Percentiles rank a stretch among this genome's conserved stretches.
These are phyloP conservation scores for Cardamine chenopodiifolia DNA, from an alignment of 345 rosid genomes.

Conservation along the genomic window DNA sequence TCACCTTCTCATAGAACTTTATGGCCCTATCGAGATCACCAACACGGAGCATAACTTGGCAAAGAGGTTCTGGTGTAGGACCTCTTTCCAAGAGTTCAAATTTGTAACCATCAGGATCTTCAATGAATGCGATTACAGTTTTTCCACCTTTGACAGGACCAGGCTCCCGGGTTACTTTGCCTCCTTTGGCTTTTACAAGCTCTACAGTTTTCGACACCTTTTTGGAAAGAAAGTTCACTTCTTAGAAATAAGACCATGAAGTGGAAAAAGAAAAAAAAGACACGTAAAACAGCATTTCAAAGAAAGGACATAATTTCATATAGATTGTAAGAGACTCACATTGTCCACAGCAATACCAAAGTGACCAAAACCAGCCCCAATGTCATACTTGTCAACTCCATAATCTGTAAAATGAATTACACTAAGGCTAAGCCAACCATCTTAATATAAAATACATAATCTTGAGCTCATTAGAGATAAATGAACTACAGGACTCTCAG, in stretches of 20 bases:
- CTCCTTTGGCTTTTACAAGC: constrained; percentile 88
- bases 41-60: constrained; percentile 99
- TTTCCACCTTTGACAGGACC: constrained; percentile 94
- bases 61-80: constrained; percentile 95
- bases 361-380: constrained; percentile 94
- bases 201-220: constrained; percentile 88
- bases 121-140: constrained; percentile 88
- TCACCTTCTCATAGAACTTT: constrained; percentile 91
- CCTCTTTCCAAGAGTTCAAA: constrained; percentile 97
- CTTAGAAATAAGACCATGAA: neutral
- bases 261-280: neutral
- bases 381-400: constrained; percentile 89
- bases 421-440: neutral
- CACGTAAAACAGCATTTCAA: neutral
- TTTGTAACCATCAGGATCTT: constrained; percentile 98
- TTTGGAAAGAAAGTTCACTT: neutral
- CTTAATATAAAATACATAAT: neutral
- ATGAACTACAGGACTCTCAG: neutral
- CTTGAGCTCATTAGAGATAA: neutral
- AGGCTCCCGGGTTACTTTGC: constrained; percentile 87
- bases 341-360: constrained; percentile 94
- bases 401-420: constrained; percentile 59
- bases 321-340: constrained; percentile 55
- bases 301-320: neutral
- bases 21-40: constrained; percentile 93